These are phyloP conservation scores for Ogataea nitratoaversa DNA, from an alignment of 805 yeast genomes.

Conservation along the genomic window DNA sequence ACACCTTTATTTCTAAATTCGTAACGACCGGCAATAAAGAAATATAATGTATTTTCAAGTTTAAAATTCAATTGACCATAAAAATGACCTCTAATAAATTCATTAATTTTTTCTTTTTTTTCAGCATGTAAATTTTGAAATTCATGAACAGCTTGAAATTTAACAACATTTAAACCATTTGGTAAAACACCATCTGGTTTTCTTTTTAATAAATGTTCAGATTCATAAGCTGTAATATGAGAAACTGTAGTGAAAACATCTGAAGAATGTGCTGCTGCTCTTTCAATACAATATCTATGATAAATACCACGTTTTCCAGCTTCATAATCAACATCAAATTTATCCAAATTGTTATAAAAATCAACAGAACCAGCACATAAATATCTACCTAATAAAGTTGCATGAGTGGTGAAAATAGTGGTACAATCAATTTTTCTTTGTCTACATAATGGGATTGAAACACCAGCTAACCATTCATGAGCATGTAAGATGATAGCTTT, in stretches of 20 bases:
- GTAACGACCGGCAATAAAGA: conserved; percentile 95
- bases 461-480: conserved; percentile 98
- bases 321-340: conserved; percentile 93
- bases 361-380: conserved; percentile 96
- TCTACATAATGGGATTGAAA: conserved; percentile 87
- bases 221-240: conserved; percentile 94
- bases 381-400: conserved; percentile 91
- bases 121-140: conserved; percentile 94
- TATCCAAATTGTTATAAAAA: conserved; percentile 84
- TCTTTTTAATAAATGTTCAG: conserved; percentile 87
- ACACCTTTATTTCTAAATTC: conserved; percentile 97
- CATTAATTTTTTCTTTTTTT: conserved; percentile 87
- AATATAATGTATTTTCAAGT: conserved; percentile 87
- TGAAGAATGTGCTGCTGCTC: conserved; percentile 93
- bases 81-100: conserved; percentile 93
- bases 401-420: conserved; percentile 96
- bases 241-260: conserved; percentile 98
- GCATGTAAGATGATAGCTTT: conserved; percentile 91
- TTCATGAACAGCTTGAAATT: conserved; percentile 96
- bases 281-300: conserved; percentile 93
- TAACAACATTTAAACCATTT: conserved; percentile 91
- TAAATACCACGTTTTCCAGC: conserved; percentile 98
- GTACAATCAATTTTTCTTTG: conserved; percentile 90
- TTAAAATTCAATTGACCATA: conserved; percentile 96
- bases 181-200: conserved; percentile 98